These are phyloP conservation scores for Saccharomycopsis selenospora DNA, from an alignment of 805 yeast genomes.

Conservation along the genomic window DNA sequence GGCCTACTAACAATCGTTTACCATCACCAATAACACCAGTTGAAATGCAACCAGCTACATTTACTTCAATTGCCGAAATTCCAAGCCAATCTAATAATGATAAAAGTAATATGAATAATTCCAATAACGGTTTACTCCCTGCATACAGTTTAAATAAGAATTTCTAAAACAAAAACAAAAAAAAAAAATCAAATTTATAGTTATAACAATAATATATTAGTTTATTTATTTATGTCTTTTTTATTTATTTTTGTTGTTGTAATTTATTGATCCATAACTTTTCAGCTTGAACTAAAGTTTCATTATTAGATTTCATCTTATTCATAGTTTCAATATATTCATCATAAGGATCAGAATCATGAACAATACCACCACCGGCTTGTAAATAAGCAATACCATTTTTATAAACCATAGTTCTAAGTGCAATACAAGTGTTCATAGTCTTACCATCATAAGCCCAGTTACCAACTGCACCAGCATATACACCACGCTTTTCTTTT, in stretches of 20 bases:
- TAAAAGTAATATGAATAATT: not conserved
- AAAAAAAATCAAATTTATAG: too few species aligned
- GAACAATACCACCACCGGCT: constrained; percentile 99
- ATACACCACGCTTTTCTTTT: constrained; percentile 87
- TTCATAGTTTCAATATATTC: constrained; percentile 96
- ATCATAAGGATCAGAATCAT: constrained; percentile 89
- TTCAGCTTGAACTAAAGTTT: constrained; percentile 91
- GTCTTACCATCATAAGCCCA: constrained; percentile 94
- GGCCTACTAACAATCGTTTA: not conserved
- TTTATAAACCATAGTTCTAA: constrained; percentile 93
- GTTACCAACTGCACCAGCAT: constrained; percentile 98
- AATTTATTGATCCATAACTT: constrained; percentile 42
- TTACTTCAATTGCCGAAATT: not conserved
- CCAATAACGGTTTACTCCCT: constrained; percentile 1
- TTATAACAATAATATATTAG: too few species aligned
- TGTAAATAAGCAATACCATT: constrained; percentile 87
- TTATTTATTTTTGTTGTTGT: not conserved
- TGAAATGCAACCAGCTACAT: not conserved
- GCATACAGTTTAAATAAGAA: not conserved
- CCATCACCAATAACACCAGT: constrained; percentile 1
- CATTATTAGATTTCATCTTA: constrained; percentile 90
- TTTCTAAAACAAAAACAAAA: too few species aligned
- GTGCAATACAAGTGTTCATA: constrained; percentile 97
- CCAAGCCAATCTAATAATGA: not conserved
- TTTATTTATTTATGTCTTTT: too few species aligned